These are phyloP conservation scores for Castanopsis chinensis DNA, from an alignment of 306 rosid species.

Conservation along the genomic window DNA sequence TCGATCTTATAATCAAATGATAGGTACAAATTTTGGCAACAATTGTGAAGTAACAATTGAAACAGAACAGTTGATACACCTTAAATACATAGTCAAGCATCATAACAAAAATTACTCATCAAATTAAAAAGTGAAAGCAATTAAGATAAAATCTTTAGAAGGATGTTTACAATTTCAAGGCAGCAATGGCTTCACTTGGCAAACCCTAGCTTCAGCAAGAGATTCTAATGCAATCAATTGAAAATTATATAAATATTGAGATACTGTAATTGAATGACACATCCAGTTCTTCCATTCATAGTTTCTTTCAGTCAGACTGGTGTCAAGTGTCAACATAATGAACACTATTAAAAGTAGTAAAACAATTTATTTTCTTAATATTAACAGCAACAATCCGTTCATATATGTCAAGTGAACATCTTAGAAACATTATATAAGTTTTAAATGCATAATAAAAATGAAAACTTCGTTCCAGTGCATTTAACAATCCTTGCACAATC, in stretches of 20 bases:
- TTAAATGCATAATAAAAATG: background rate
- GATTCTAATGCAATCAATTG: background rate
- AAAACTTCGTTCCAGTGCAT: background rate
- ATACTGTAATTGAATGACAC: background rate
- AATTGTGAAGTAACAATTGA: background rate
- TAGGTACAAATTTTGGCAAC: background rate
- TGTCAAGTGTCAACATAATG: too few species aligned
- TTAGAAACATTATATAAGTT: slow-evolving; percentile 3
- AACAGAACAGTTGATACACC: background rate
- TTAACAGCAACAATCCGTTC: background rate
- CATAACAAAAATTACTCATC: background rate
- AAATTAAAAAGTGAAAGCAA: background rate
- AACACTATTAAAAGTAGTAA: background rate
- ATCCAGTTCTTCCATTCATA: background rate
- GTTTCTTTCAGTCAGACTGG: background rate
- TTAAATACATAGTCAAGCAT: background rate
- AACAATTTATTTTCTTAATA: background rate
- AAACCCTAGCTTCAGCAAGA: background rate
- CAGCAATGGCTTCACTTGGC: background rate
- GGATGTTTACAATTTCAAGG: background rate
- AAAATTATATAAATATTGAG: background rate
- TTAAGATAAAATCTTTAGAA: background rate
- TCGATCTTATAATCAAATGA: background rate
- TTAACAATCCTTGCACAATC: background rate
- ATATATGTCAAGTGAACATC: slow-evolving; percentile 14